These are phyloP conservation scores for Rhizophagus clarus DNA, from an alignment of 192 early-diverging fungal species.

Conservation along the genomic window DNA sequence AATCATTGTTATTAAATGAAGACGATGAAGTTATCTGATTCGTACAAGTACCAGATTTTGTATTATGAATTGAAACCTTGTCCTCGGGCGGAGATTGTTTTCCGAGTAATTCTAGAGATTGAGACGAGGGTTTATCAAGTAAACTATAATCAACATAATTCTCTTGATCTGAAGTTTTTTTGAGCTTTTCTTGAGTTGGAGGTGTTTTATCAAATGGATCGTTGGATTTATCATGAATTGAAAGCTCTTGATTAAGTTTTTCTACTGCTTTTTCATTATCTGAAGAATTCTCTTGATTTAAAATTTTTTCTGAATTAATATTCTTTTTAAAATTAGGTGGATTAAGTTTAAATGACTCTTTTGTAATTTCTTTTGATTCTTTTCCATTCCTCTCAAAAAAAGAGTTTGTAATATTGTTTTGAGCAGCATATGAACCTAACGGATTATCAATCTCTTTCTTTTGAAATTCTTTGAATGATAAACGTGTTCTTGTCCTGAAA, in stretches of 20 bases:
- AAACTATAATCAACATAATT: too few species aligned
- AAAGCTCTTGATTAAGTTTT: background rate
- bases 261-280: background rate
- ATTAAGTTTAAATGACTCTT: background rate
- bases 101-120: background rate
- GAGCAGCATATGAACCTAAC: background rate
- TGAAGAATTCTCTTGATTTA: background rate
- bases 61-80: background rate
- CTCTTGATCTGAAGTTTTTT: background rate
- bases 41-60: background rate
- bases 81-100: background rate
- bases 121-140: background rate
- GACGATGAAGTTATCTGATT: too few species aligned
- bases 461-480: constrained; percentile 21
- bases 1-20: too few species aligned
- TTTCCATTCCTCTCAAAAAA: background rate
- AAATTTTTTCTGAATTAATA: background rate
- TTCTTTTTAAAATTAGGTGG: background rate
- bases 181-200: too few species aligned
- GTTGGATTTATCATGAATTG: background rate
- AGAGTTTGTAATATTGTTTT: background rate
- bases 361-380: background rate
- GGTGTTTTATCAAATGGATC: background rate
- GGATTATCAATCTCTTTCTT: background rate
- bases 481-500: constrained; percentile 6